A percentile compares a stretch with the other conserved stretches of the same genome.
Conservation (phyloP, 2,329 filamentous ascomycete genomes). For the Colletotrichum plurivorum region DNA sequence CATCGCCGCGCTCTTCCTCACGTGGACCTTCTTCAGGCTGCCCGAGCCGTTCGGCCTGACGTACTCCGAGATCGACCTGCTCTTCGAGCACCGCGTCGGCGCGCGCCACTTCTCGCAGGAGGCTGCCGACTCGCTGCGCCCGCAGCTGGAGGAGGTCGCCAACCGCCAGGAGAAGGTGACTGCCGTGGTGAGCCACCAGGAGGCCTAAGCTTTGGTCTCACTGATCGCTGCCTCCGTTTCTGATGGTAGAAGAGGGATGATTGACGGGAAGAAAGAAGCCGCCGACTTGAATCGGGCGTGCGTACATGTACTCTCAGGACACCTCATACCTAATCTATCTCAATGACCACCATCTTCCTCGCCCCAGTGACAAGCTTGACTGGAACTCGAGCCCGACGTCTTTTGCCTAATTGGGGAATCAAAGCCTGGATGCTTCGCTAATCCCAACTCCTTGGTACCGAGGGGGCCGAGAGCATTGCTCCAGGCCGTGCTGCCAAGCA, state of each 20-base stretch:
- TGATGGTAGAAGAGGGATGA: no score
- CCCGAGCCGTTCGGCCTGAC: conserved; percentile 48
- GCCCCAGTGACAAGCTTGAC: background rate
- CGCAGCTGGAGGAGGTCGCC: conserved; percentile 40
- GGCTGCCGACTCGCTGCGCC: conserved; percentile 36
- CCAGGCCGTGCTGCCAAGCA: conserved; percentile 1
- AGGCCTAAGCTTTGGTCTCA: conserved; percentile 8
- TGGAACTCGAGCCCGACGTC: no score
- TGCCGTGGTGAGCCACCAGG: conserved; percentile 31
- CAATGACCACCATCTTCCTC: background rate
- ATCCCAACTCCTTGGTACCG: background rate
- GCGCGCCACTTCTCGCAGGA: conserved; percentile 41
- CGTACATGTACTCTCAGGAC: background rate
- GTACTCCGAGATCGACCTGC: conserved; percentile 45
- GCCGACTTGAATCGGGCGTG: no score
- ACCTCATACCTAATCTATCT: background rate
- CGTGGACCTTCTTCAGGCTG: conserved; percentile 49
- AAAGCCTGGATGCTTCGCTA: no score
- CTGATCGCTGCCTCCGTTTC: no score
- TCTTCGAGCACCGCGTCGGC: conserved; percentile 44
- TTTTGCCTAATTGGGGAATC: no score
- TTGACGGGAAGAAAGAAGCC: no score
- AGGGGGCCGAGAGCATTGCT: background rate
- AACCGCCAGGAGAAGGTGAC: conserved; percentile 39
- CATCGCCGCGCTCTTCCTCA: conserved; percentile 47